A percentile compares a stretch with the other conserved stretches of the same genome.
phyloP scores from a whole-genome alignment of 108 stramenopile genomes.

The Phaeodactylum tricornutum region DNA sequence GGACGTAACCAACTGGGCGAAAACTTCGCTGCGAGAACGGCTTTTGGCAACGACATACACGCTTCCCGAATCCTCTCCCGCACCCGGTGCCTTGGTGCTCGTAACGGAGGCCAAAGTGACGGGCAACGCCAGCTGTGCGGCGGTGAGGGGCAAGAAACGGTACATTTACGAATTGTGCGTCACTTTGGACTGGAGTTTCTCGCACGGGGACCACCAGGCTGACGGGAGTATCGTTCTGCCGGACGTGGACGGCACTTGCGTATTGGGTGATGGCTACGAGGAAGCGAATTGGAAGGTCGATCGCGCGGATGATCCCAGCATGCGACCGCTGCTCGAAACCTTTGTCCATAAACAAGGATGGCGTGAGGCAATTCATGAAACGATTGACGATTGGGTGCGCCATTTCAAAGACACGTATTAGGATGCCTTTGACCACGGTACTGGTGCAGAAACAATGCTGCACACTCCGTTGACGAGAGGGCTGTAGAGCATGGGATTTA shows the following conservation, averaged over 20 bases:
- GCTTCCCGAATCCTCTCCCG: slow-evolving; percentile 53
- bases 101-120: slow-evolving; percentile 35
- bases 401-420: slow-evolving; percentile 56
- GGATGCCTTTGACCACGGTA: not conserved
- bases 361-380: slow-evolving; percentile 46
- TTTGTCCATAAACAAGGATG: slow-evolving; percentile 71
- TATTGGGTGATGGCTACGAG: slow-evolving; percentile 73
- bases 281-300: slow-evolving; percentile 53
- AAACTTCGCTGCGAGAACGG: slow-evolving; percentile 39
- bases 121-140: slow-evolving; percentile 78
- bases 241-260: slow-evolving; percentile 78
- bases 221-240: slow-evolving; percentile 56
- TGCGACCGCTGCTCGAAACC: slow-evolving; percentile 51
- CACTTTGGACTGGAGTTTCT: slow-evolving; percentile 53
- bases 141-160: slow-evolving; percentile 83
- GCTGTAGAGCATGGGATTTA: no score
- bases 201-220: slow-evolving; percentile 26
- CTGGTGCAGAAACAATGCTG: not conserved
- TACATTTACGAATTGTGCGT: slow-evolving; percentile 84
- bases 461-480: no score
- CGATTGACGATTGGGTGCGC: slow-evolving; percentile 72
- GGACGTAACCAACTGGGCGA: slow-evolving; percentile 81
- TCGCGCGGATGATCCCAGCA: slow-evolving; percentile 29
- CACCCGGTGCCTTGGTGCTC: slow-evolving; percentile 39
- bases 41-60: slow-evolving; percentile 44